phyloP scores from a whole-genome alignment of 345 rosid genomes.

The Kernera saxatilis region DNA sequence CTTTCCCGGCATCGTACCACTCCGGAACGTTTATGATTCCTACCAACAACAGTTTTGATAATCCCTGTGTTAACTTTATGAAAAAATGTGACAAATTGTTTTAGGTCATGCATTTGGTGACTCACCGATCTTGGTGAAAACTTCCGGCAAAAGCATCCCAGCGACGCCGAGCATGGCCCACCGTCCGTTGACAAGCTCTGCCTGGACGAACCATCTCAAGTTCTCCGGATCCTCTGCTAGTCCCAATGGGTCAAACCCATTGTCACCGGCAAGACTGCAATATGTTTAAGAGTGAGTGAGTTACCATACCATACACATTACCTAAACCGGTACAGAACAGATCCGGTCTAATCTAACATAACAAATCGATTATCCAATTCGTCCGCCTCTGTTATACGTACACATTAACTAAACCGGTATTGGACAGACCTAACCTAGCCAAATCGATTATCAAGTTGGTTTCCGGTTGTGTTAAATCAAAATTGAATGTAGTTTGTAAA shows the following conservation, averaged over 20 bases:
- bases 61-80: neutral
- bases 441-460: neutral
- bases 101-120: neutral
- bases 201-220: constrained; percentile 82
- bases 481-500: neutral
- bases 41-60: neutral
- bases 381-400: no score
- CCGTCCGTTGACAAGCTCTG: constrained; percentile 84
- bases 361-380: neutral
- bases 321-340: neutral
- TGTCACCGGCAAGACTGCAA: constrained; percentile 89
- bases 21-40: constrained; percentile 60
- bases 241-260: constrained; percentile 89
- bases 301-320: neutral
- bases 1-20: constrained; percentile 96
- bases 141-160: constrained; percentile 92
- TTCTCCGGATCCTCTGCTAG: constrained; percentile 96
- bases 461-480: neutral
- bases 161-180: constrained; percentile 98
- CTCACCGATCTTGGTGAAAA: constrained; percentile 75
- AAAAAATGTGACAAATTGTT: neutral
- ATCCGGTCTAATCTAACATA: neutral
- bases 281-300: neutral
- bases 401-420: neutral
- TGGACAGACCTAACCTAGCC: neutral